These are phyloP conservation scores for Lantana camara DNA, from an alignment of 257 asterid species.

Conservation along the genomic window DNA sequence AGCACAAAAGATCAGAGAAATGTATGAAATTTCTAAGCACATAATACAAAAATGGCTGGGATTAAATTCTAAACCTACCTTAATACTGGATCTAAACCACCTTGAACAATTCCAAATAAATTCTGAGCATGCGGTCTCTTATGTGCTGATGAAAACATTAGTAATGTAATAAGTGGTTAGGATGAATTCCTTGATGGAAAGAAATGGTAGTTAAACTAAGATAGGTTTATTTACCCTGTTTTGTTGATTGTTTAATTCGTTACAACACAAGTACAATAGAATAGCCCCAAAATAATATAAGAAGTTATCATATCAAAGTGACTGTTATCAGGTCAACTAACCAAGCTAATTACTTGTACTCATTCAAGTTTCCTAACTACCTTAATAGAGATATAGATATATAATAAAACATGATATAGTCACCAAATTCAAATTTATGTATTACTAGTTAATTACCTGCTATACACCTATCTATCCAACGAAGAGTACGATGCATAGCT, in stretches of 20 bases:
- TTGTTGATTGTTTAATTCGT: neutral
- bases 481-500: constrained; percentile 98
- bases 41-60: neutral
- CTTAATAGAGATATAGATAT: neutral
- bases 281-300: constrained; percentile 1
- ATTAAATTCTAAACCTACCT: constrained; percentile 49
- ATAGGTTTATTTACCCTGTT: constrained; percentile 5
- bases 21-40: neutral
- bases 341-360: constrained; percentile 3
- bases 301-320: constrained; percentile 1
- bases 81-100: constrained; percentile 95
- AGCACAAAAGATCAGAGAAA: constrained; percentile 23
- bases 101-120: constrained; percentile 97
- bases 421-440: neutral
- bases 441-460: constrained; percentile 55
- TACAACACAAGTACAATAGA: constrained; percentile 9
- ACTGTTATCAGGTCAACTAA: neutral
- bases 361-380: too few species aligned
- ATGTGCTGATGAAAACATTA: constrained; percentile 70
- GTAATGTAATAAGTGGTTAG: constrained; percentile 6
- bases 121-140: constrained; percentile 91
- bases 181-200: constrained; percentile 21
- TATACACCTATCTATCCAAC: constrained; percentile 99
- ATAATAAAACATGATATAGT: neutral
- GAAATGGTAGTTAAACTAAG: constrained; percentile 11